Evolutionary conservation across 306 rosid genomes (phyloP).

Genomic region (Begonia peltatifolia): DNA sequence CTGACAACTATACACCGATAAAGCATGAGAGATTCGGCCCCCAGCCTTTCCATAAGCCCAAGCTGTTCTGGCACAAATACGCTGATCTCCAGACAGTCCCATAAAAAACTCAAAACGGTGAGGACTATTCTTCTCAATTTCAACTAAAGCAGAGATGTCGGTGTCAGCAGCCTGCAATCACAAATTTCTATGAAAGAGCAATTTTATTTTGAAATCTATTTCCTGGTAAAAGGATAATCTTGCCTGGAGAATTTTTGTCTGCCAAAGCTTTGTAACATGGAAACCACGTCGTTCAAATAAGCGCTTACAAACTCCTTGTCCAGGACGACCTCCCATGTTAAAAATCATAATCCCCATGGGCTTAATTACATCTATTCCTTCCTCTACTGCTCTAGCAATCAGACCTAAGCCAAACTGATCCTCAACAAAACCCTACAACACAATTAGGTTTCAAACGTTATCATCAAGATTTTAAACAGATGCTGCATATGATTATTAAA

Average conservation of each 20-base stretch:
- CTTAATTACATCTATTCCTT: constrained; percentile 82
- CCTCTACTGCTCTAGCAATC: constrained; percentile 97
- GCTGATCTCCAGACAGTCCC: constrained; percentile 97
- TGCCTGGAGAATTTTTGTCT: constrained; percentile 92
- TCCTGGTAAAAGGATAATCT: constrained; percentile 17
- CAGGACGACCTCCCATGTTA: constrained; percentile 99
- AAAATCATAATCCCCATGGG: constrained; percentile 89
- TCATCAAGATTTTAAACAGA: constrained; percentile 5
- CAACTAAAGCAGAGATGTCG: constrained; percentile 89
- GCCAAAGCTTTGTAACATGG: constrained; percentile 77
- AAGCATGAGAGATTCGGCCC: constrained; percentile 84
- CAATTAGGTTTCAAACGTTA: not conserved
- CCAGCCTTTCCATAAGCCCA: constrained; percentile 91
- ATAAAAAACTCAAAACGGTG: constrained; percentile 98
- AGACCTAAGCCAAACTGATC: constrained; percentile 97
- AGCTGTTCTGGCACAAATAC: constrained; percentile 94
- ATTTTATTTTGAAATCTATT: constrained; percentile 9
- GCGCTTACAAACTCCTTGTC: constrained; percentile 83
- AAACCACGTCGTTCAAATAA: constrained; percentile 96
- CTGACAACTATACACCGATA: constrained; percentile 95
- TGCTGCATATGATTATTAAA: not conserved
- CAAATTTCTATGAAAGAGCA: constrained; percentile 16
- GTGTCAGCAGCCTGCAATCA: constrained; percentile 77
- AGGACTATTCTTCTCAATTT: constrained; percentile 94
- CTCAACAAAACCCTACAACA: constrained; percentile 85